Evolutionary conservation across 129 eudicot genomes (phyloP).

Genomic region (carrot (Daucus carota)): DH1_v3.0 NC_030382.2:51381501-51382000

Average conservation of each 20-base stretch:
- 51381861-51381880: constrained; percentile 77
- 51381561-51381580: not conserved
- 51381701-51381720: constrained; percentile 57
- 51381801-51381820: constrained; percentile 58
- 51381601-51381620: not conserved
- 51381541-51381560: not conserved
- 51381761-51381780: constrained; percentile 63
- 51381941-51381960: constrained; percentile 74
- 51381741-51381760: constrained; percentile 73
- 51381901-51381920: constrained; percentile 70
- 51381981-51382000: constrained; percentile 73
- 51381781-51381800: constrained; percentile 65
- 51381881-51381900: constrained; percentile 67
- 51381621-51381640: not conserved
- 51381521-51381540: not conserved
- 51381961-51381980: constrained; percentile 72
- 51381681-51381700: constrained; percentile 57
- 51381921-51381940: constrained; percentile 76
- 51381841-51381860: constrained; percentile 66
- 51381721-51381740: constrained; percentile 69
- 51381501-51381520: not conserved
- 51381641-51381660: not conserved
- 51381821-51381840: constrained; percentile 66
- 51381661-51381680: constrained; percentile 3
- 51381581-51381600: not conserved